Conservation (phyloP, 2,329 filamentous ascomycete genomes). For the Arthrobotrys megalospora region DNA sequence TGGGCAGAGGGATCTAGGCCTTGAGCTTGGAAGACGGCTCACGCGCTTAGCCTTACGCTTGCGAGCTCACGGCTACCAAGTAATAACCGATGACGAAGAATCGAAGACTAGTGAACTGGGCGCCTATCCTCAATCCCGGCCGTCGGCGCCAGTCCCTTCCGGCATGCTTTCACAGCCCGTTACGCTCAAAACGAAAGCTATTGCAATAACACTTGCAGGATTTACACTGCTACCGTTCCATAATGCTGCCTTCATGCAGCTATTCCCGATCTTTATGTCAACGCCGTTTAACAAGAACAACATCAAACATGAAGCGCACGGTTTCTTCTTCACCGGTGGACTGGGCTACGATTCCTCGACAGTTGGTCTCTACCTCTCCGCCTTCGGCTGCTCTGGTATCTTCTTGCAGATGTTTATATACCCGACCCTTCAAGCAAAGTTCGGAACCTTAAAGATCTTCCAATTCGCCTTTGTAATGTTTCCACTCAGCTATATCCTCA, state of each 20-base stretch:
- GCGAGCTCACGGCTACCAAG: constrained; percentile 37
- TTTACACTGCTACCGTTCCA: constrained; percentile 81
- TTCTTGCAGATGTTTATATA: constrained; percentile 80
- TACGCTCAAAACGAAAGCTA: constrained; percentile 73
- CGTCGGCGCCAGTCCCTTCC: constrained; percentile 61
- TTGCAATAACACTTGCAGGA: constrained; percentile 72
- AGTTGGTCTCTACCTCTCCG: constrained; percentile 84
- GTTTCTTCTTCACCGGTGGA: constrained; percentile 79
- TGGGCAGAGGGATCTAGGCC: constrained; percentile 41
- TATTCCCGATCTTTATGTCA: constrained; percentile 83
- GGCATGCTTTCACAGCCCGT: constrained; percentile 68
- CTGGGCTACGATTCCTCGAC: constrained; percentile 79
- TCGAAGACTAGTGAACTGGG: neutral
- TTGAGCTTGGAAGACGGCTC: constrained; percentile 36
- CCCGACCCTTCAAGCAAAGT: constrained; percentile 76
- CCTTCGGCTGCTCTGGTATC: constrained; percentile 82
- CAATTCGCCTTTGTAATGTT: constrained; percentile 79
- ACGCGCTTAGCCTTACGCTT: constrained; percentile 23
- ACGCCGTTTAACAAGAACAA: constrained; percentile 73
- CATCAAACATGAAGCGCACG: constrained; percentile 67
- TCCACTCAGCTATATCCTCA: constrained; percentile 77
- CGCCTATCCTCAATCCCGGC: constrained; percentile 60
- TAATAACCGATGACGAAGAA: constrained; percentile 39
- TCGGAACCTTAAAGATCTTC: constrained; percentile 79
- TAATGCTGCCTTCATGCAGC: constrained; percentile 81